phyloP scores from a whole-genome alignment of 2,329 filamentous ascomycete genomes.

The Monosporascus sp. region DNA sequence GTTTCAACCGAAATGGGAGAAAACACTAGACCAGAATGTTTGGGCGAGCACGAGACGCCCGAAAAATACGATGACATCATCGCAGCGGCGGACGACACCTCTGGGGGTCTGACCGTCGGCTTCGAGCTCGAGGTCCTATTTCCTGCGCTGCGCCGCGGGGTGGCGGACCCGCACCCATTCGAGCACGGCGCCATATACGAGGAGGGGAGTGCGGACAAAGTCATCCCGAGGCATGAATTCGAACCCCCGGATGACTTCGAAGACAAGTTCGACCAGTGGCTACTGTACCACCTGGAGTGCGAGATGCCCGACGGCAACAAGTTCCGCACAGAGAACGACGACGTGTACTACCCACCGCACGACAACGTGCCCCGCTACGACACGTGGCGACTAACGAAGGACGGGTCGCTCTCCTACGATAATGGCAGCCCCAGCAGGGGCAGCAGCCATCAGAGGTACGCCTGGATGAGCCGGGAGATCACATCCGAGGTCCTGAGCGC shows the following conservation, averaged over 20 bases:
- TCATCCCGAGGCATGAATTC: no score
- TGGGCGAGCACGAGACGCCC: not conserved
- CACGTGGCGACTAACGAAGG: constrained; percentile 15
- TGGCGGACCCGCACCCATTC: constrained; percentile 9
- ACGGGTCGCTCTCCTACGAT: constrained; percentile 2
- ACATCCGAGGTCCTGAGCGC: constrained; percentile 15
- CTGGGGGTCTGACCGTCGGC: constrained; percentile 17
- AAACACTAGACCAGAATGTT: not conserved
- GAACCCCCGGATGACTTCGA: not conserved
- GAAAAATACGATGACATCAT: constrained; percentile 14
- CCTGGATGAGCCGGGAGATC: constrained; percentile 16
- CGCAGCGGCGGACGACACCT: constrained; percentile 12
- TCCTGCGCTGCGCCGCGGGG: not conserved
- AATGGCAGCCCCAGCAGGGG: not conserved
- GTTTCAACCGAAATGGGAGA: not conserved
- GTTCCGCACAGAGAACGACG: constrained; percentile 6
- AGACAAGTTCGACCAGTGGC: not conserved
- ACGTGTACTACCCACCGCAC: constrained; percentile 12
- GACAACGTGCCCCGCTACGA: constrained; percentile 13
- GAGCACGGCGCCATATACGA: not conserved
- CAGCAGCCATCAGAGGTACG: constrained; percentile 1
- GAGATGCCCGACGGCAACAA: constrained; percentile 2
- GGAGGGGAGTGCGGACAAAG: not conserved
- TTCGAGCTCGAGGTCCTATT: constrained; percentile 23
- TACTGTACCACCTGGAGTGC: constrained; percentile 1